Percentiles rank a stretch among this genome's conserved stretches.
Evolutionary conservation across 1,139 yeast genomes (phyloP).

Genomic region (Debaryomyces coudertii): DNA sequence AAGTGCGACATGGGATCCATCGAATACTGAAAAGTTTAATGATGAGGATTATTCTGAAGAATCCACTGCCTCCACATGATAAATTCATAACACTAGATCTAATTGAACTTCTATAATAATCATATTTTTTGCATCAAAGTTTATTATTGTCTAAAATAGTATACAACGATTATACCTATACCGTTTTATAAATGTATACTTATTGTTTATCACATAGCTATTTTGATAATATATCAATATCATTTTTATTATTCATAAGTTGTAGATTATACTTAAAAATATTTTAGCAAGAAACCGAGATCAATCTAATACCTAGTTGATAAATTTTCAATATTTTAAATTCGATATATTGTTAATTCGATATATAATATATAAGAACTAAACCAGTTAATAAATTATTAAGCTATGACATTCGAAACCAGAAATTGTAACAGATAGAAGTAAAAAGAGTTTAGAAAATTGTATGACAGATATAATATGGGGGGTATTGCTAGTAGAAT

Average conservation of each 20-base stretch:
- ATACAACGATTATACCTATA: background rate
- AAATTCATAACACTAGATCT: background rate
- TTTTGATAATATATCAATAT: too few species aligned
- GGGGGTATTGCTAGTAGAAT: conserved; percentile 8
- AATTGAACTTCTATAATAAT: background rate
- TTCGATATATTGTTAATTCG: background rate
- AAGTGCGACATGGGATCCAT: conserved; percentile 54
- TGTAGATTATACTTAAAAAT: background rate
- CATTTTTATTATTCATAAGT: background rate
- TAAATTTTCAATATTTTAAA: background rate
- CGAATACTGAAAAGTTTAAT: conserved; percentile 32
- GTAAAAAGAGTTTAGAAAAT: conserved; percentile 3
- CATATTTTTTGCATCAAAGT: background rate
- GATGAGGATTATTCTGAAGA: conserved; percentile 34
- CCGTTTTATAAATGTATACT: background rate
- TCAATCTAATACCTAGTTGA: background rate
- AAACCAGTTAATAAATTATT: conserved; percentile 4
- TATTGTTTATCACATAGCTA: background rate
- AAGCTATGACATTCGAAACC: conserved; percentile 7
- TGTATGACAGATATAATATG: conserved; percentile 5
- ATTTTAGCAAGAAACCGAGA: background rate
- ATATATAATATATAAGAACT: conserved; percentile 9
- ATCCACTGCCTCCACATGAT: conserved; percentile 23
- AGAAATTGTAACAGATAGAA: conserved; percentile 7
- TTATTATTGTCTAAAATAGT: background rate